These are phyloP conservation scores for Pyrenochaeta sp. DNA, from an alignment of 2,329 filamentous ascomycete species.

Conservation along the genomic window DNA sequence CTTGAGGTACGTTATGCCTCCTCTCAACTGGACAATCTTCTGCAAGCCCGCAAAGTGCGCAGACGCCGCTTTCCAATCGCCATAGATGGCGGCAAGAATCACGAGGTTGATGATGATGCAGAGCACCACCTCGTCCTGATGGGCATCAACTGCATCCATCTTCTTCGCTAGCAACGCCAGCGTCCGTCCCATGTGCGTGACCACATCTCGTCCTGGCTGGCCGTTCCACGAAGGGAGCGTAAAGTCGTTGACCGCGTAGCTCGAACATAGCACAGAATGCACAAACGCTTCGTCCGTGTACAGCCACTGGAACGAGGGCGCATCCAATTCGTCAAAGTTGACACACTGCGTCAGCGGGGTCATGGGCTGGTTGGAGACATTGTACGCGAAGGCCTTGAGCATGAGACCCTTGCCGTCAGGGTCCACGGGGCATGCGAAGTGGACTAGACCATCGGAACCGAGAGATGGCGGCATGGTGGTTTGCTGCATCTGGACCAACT, in stretches of 20 bases:
- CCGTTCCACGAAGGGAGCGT: conserved; percentile 3
- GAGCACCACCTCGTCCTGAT: conserved; percentile 15
- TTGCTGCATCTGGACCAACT: too few species aligned
- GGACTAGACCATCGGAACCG: conserved; percentile 2
- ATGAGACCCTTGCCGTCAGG: conserved; percentile 6
- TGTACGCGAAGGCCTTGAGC: conserved; percentile 14
- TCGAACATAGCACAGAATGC: conserved; percentile 12
- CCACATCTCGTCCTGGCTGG: conserved; percentile 11
- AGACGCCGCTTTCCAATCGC: conserved; percentile 15
- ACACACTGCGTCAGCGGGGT: conserved; percentile 15
- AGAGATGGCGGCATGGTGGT: neutral
- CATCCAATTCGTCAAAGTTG: conserved; percentile 14
- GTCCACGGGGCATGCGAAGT: conserved; percentile 9
- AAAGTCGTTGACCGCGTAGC: conserved; percentile 18
- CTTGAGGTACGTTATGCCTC: conserved; percentile 8
- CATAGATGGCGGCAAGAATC: conserved; percentile 16
- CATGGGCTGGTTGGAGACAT: conserved; percentile 5
- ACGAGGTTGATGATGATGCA: conserved; percentile 20
- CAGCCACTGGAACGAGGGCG: conserved; percentile 8
- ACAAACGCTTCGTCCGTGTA: conserved; percentile 17
- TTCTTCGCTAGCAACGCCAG: conserved; percentile 12
- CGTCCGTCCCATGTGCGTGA: conserved; percentile 14
- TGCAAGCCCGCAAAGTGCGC: conserved; percentile 18
- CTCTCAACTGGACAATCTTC: conserved; percentile 19
- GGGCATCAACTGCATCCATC: conserved; percentile 5